phyloP scores from a whole-genome alignment of 225 moss, liverwort and hornwort species.

The Pseudisothecium myosuroides region DNA sequence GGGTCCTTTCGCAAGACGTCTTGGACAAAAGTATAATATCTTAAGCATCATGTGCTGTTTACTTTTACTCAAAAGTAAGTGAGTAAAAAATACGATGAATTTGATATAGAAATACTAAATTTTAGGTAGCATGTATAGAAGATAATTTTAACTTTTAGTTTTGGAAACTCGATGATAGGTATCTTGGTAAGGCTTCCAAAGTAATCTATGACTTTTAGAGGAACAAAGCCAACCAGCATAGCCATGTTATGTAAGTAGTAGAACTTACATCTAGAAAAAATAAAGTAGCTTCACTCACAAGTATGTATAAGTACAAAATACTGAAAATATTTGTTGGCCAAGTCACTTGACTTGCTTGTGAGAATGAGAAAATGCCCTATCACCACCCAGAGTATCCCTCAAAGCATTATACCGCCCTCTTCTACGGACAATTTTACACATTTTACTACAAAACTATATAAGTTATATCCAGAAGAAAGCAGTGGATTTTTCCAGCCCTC shows the following conservation, averaged over 20 bases:
- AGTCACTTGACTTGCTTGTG: not conserved
- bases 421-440: not conserved
- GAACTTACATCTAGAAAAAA: not conserved
- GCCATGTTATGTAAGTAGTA: not conserved
- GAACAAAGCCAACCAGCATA: not conserved
- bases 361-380: fast-evolving
- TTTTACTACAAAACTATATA: too few species aligned
- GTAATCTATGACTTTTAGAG: not conserved
- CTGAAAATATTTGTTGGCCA: not conserved
- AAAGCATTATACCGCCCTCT: not conserved
- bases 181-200: not conserved
- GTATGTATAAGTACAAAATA: not conserved
- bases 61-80: not conserved
- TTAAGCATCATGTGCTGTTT: not conserved
- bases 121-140: fast-evolving
- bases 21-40: too few species aligned
- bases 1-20: fast-evolving
- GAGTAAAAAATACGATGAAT: not conserved
- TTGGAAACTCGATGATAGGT: not conserved
- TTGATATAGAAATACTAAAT: not conserved
- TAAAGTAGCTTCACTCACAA: not conserved
- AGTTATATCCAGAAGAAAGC: too few species aligned
- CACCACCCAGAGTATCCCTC: not conserved
- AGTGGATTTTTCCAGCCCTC: not conserved
- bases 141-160: not conserved